Conservation (phyloP, 2,329 filamentous ascomycete species). For the Xylaria polymorpha region DNA sequence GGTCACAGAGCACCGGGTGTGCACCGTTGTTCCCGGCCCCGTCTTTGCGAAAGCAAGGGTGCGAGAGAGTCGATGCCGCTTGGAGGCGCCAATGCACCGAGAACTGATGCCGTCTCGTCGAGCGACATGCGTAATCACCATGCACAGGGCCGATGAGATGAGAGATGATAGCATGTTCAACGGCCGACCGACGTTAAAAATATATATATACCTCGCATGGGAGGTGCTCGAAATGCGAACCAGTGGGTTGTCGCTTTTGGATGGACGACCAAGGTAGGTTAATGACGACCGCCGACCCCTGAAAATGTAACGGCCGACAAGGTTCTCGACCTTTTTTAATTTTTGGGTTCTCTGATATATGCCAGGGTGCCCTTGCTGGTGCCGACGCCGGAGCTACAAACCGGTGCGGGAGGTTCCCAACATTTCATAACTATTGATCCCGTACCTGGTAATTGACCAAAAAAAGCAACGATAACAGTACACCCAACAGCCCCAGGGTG, state of each 20-base stretch:
- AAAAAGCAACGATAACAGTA: slow-evolving; percentile 6
- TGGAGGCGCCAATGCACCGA: slow-evolving; percentile 10
- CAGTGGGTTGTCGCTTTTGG: not conserved
- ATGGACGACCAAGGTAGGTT: slow-evolving; percentile 3
- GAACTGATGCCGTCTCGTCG: not conserved
- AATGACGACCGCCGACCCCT: slow-evolving; percentile 6
- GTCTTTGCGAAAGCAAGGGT: slow-evolving; percentile 2
- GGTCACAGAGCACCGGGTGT: slow-evolving; percentile 1
- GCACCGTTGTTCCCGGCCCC: not conserved
- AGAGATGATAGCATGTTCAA: not conserved
- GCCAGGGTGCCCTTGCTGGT: slow-evolving; percentile 21
- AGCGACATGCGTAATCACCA: slow-evolving; percentile 17
- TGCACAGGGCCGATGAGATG: slow-evolving; percentile 4
- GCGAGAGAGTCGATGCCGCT: not conserved
- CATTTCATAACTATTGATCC: slow-evolving; percentile 13
- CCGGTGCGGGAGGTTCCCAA: slow-evolving; percentile 12
- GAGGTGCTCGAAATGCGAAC: not conserved
- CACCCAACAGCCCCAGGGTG: not conserved
- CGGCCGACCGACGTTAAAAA: not conserved
- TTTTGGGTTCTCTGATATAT: not conserved
- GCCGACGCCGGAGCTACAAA: not conserved
- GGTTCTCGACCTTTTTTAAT: slow-evolving; percentile 11
- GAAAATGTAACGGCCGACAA: slow-evolving; percentile 20
- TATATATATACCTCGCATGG: not conserved
- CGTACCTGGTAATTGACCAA: slow-evolving; percentile 10